Base-by-base conservation (phyloP, 768 basidiomycete species). In the Hygrophorus pudorinus region DNA sequence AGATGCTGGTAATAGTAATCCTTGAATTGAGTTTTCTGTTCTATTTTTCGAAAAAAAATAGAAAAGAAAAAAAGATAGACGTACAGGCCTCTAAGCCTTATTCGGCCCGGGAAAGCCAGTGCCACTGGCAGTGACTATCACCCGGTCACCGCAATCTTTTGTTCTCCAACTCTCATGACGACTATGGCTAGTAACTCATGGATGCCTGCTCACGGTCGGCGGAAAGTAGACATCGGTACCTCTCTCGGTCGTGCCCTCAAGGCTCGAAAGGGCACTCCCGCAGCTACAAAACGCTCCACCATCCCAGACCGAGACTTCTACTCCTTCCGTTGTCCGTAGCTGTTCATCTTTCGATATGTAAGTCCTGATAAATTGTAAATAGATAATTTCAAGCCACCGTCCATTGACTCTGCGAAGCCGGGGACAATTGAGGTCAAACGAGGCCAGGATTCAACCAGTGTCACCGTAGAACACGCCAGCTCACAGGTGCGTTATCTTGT, bases 351-450 rank as follows among this genome's bases (percentile, higher is more conserved):
- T 7, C 21, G 28, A 13, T 20, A 11, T 9, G 46, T 13, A 38
- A 4, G n/a, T 18, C 28, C 31, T 21, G 11, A 41, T 39, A 33
- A 28, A 28, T 37, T 14, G 6, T 31, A 21, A 27, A 27, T 53
- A 90, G 87, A 86, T 53, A 79, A 81, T 51, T 85, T 86, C 63
- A 84, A 77, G 57, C 84, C 88, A 2, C 70, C 74, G 42, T 78
- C 81, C 4, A 70, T 88, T 35, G 84, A 89, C 55, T 51, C 68
- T 17, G 67, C 72, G 2, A 81, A 74, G 51, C 72, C 81, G 29
- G 85, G 85, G 13, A 71, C 70, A 21, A 71, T 88, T 28, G 75
- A 81, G 42, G 71, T 82, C 35, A 75, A 67, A 54, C 71, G 70
- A 49, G 67, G 68, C 5, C 66, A 66, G 49, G 79, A 79, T 17